Percentiles rank a stretch among this genome's conserved stretches.
Conservation (phyloP, 148 eudicot species). For the Rhododendron ovatum region DNA sequence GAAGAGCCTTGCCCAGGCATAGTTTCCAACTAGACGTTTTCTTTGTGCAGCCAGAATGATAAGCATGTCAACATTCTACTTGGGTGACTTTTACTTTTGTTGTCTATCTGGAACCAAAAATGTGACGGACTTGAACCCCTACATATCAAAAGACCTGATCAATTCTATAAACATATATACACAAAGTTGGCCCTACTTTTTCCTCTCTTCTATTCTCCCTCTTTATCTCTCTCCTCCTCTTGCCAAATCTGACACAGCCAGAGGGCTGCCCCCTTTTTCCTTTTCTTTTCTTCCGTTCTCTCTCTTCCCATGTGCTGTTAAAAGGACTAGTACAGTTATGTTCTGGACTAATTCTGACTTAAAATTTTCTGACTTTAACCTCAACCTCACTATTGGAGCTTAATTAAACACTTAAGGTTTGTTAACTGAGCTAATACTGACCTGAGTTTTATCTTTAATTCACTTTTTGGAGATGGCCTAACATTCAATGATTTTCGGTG, state of each 20-base stretch:
- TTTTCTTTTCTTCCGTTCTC: too few species aligned
- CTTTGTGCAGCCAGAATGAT: neutral
- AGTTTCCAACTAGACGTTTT: neutral
- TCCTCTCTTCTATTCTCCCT: too few species aligned
- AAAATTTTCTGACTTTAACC: too few species aligned
- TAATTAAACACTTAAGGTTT: too few species aligned
- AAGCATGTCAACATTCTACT: neutral
- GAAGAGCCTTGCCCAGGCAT: neutral
- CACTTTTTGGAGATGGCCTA: neutral
- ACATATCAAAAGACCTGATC: neutral
- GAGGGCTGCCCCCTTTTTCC: too few species aligned
- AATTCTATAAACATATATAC: neutral
- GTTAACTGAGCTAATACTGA: neutral
- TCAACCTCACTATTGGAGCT: neutral
- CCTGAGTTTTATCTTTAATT: neutral
- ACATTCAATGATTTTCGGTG: neutral
- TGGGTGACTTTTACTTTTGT: neutral
- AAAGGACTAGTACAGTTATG: too few species aligned
- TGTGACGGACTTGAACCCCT: neutral
- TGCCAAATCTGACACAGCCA: too few species aligned
- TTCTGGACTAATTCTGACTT: too few species aligned
- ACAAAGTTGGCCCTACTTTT: too few species aligned
- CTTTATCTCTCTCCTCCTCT: too few species aligned
- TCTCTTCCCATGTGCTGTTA: too few species aligned
- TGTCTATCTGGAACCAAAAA: neutral